These are phyloP conservation scores for Erythrobasidium hasegawianum DNA, from an alignment of 1,284 basidiomycete species.

Conservation along the genomic window DNA sequence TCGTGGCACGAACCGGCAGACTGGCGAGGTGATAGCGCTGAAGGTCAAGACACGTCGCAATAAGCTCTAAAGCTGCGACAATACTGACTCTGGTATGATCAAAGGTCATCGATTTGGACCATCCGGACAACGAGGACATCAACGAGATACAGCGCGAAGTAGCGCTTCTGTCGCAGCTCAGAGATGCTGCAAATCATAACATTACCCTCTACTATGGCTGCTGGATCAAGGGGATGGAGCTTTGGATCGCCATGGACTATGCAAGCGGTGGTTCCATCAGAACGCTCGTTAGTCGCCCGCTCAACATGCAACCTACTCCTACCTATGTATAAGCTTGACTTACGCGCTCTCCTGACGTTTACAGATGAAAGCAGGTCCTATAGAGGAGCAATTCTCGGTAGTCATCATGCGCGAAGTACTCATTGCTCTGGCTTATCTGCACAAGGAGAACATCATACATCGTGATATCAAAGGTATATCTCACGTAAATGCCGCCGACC, in stretches of 20 bases:
- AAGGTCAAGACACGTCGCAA: conserved; percentile 41
- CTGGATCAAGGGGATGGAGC: conserved; percentile 85
- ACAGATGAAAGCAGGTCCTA: conserved; percentile 66
- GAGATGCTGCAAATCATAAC: conserved; percentile 71
- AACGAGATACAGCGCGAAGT: conserved; percentile 96
- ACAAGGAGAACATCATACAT: conserved; percentile 91
- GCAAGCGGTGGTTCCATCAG: conserved; percentile 93
- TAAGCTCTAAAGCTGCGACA: too few species aligned
- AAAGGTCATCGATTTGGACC: conserved; percentile 95
- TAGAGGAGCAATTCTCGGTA: conserved; percentile 86
- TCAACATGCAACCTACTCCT: neutral
- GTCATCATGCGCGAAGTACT: conserved; percentile 87
- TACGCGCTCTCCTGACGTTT: conserved; percentile 40
- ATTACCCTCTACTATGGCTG: conserved; percentile 96
- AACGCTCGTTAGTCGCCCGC: conserved; percentile 59
- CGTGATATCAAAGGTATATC: conserved; percentile 78
- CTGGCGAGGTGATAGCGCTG: conserved; percentile 51
- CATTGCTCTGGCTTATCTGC: conserved; percentile 77
- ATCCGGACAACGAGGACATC: conserved; percentile 86
- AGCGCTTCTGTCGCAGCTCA: conserved; percentile 80
- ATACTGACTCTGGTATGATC: neutral
- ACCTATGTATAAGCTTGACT: neutral
- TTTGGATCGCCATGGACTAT: conserved; percentile 99
- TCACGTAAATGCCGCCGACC: neutral
- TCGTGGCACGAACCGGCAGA: conserved; percentile 57